Evolutionary conservation across 169 alveolate genomes (phyloP).

Genomic region (Plasmodium billcollinsi): DNA sequence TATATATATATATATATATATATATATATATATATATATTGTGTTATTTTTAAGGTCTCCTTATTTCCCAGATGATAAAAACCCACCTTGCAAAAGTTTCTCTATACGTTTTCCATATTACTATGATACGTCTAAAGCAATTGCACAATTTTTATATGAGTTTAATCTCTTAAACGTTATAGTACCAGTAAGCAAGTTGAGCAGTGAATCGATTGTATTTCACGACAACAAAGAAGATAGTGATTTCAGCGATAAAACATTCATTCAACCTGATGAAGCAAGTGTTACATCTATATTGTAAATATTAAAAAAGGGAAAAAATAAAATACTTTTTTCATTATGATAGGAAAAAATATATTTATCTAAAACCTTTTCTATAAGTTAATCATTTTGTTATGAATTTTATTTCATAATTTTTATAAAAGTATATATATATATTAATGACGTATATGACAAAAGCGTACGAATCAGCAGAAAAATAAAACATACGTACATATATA

Average conservation of each 20-base stretch:
- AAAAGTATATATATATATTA: too few relatives aligned
- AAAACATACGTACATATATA: too few relatives aligned
- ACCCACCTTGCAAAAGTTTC: slow-evolving; percentile 72
- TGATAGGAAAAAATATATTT: neutral
- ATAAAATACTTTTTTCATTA: neutral
- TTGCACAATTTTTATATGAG: slow-evolving; percentile 57
- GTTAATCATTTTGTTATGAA: too few relatives aligned
- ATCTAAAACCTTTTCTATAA: too few relatives aligned
- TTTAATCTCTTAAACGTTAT: slow-evolving; percentile 66
- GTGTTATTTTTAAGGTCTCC: slow-evolving; percentile 44
- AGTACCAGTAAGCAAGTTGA: slow-evolving; percentile 60
- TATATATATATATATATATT: neutral
- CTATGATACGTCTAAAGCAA: slow-evolving; percentile 58
- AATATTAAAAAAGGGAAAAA: neutral
- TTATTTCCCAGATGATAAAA: slow-evolving; percentile 49
- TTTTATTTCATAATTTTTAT: too few relatives aligned
- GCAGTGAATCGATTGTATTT: slow-evolving; percentile 23
- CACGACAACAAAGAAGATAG: slow-evolving; percentile 3
- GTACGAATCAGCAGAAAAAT: too few relatives aligned
- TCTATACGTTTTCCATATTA: slow-evolving; percentile 73
- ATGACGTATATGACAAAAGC: too few relatives aligned
- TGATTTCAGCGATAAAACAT: neutral
- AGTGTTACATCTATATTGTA: slow-evolving; percentile 72
- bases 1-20: slow-evolving; percentile 4
- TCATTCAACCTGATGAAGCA: slow-evolving; percentile 26